Conservation (phyloP, 2,329 filamentous ascomycete genomes). For the Amauroascus niger region DNA sequence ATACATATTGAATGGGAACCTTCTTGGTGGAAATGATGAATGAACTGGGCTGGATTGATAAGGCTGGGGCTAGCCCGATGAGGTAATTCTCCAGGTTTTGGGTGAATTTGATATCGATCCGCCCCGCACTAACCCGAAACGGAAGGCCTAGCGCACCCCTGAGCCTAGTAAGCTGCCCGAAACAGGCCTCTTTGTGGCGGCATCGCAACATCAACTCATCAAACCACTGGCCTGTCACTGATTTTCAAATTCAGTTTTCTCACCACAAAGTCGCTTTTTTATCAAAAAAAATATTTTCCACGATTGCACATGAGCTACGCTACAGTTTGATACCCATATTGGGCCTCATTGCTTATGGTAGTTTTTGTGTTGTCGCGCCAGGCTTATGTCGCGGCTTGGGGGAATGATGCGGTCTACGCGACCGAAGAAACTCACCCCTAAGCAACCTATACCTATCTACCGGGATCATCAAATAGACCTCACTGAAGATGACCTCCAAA, state of each 20-base stretch:
- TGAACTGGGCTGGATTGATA: constrained; percentile 3
- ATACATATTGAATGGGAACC: neutral
- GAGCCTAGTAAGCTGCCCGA: constrained; percentile 34
- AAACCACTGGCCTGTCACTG: constrained; percentile 28
- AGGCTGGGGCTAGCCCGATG: constrained; percentile 11
- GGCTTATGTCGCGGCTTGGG: constrained; percentile 39
- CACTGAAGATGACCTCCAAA: constrained; percentile 75
- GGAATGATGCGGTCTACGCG: constrained; percentile 40
- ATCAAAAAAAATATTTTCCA: constrained; percentile 48
- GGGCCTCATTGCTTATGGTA: constrained; percentile 40
- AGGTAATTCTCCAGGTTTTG: constrained; percentile 14
- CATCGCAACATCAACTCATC: constrained; percentile 40
- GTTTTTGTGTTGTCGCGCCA: constrained; percentile 31
- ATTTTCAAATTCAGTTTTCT: constrained; percentile 28
- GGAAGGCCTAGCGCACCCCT: constrained; percentile 37
- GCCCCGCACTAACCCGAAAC: constrained; percentile 36
- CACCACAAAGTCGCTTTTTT: constrained; percentile 42
- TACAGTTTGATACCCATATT: constrained; percentile 57
- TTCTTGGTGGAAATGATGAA: neutral
- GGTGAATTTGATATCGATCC: constrained; percentile 35
- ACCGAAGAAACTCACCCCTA: constrained; percentile 71
- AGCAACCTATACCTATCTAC: constrained; percentile 77
- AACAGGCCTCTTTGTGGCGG: constrained; percentile 34
- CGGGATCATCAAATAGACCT: constrained; percentile 85
- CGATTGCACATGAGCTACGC: constrained; percentile 47